A percentile compares a stretch with the other conserved stretches of the same genome.
Evolutionary conservation across 148 eudicot genomes (phyloP).

Genomic region (Selenicereus undatus): DNA sequence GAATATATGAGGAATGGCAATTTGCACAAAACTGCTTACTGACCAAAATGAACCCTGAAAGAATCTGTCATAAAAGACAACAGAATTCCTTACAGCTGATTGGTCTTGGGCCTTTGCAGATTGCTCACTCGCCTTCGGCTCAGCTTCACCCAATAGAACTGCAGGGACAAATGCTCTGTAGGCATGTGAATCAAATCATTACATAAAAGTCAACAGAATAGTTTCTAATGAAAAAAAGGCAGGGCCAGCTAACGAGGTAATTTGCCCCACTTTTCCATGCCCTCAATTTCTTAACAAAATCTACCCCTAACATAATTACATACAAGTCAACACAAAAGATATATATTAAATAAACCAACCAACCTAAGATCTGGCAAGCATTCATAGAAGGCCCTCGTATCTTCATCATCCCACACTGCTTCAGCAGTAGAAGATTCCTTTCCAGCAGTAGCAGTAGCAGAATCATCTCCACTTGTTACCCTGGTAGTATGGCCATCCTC

Average conservation of each 20-base stretch:
- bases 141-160: constrained; percentile 85
- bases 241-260: neutral
- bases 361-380: constrained; percentile 96
- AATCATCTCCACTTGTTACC: constrained; percentile 78
- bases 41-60: neutral
- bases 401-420: constrained; percentile 97
- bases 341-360: neutral
- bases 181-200: constrained; percentile 10
- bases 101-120: constrained; percentile 67
- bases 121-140: constrained; percentile 71
- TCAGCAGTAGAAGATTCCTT: constrained; percentile 76
- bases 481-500: constrained; percentile 97
- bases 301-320: neutral
- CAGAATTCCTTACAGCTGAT: constrained; percentile 47
- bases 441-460: constrained; percentile 49
- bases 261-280: neutral
- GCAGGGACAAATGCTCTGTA: constrained; percentile 99
- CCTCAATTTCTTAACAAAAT: neutral
- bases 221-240: neutral
- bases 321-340: neutral
- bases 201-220: neutral
- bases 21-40: neutral
- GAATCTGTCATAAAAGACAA: neutral
- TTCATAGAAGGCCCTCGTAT: constrained; percentile 89
- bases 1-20: neutral